These are phyloP conservation scores for Xylaria sp. DNA, from an alignment of 2,329 filamentous ascomycete species.

Conservation along the genomic window DNA sequence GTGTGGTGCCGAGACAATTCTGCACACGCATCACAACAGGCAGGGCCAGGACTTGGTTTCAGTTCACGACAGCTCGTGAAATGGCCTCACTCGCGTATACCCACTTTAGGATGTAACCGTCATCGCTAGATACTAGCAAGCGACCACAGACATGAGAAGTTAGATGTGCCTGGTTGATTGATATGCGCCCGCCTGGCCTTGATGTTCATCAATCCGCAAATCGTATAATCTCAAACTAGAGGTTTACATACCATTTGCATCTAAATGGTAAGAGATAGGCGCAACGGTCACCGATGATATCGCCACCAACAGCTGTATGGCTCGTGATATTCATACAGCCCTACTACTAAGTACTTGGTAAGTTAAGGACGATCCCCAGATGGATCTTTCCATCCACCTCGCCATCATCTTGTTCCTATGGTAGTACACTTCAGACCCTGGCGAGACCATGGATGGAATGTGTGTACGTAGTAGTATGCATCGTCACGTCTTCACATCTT, in stretches of 20 bases:
- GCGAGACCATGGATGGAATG: neutral
- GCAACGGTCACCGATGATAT: slow-evolving; percentile 4
- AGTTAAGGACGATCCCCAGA: too few relatives aligned
- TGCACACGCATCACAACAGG: neutral
- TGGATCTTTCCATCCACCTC: too few relatives aligned
- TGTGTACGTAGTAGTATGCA: neutral
- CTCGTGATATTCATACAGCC: neutral
- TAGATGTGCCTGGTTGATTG: neutral
- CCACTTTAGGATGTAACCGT: neutral
- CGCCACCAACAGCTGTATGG: neutral
- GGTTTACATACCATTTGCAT: too few relatives aligned
- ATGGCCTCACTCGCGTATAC: neutral
- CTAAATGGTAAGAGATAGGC: neutral
- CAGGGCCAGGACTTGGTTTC: too few relatives aligned
- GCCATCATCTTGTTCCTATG: neutral
- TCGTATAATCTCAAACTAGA: neutral
- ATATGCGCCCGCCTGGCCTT: neutral
- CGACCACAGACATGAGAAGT: neutral
- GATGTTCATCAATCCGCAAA: neutral
- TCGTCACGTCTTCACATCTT: too few relatives aligned
- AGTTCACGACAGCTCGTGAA: neutral
- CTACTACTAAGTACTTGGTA: too few relatives aligned
- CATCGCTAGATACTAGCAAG: neutral
- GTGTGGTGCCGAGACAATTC: neutral
- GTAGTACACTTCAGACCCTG: neutral